A percentile compares a stretch with the other conserved stretches of the same genome.
Evolutionary conservation across 371 early-diverging fungal genomes (phyloP).

Genomic region (Phascolomyces articulosus): DNA sequence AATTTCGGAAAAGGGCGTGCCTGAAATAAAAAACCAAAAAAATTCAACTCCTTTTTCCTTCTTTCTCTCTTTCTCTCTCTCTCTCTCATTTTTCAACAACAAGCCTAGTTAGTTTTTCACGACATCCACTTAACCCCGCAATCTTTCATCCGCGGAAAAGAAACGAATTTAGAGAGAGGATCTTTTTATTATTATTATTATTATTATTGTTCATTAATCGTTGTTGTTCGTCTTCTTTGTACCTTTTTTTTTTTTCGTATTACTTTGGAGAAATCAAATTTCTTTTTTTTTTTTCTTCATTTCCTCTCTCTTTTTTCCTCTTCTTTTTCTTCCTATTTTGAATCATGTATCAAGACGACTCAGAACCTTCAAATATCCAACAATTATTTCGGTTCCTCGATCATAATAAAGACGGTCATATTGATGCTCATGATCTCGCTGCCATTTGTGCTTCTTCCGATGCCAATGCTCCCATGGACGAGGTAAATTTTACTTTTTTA

Average conservation of each 20-base stretch:
- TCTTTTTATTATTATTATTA: no score
- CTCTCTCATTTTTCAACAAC: no score
- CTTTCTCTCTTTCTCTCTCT: no score
- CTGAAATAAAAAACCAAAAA: no score
- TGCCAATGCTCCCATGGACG: slow-evolving; percentile 36
- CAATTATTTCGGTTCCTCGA: slow-evolving; percentile 59
- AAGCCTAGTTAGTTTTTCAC: no score
- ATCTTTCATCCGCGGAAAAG: no score
- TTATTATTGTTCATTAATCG: no score
- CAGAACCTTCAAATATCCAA: slow-evolving; percentile 45
- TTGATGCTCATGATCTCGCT: slow-evolving; percentile 56
- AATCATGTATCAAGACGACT: slow-evolving; percentile 20
- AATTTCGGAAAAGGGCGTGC: no score
- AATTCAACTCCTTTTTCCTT: no score
- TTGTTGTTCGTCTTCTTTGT: neutral
- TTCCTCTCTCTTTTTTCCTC: neutral
- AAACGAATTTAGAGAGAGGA: no score
- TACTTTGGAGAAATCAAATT: neutral
- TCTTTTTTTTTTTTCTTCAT: neutral
- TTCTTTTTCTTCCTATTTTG: neutral
- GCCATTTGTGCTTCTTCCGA: slow-evolving; percentile 42
- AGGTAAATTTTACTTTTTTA: slow-evolving; percentile 27
- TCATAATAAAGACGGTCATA: slow-evolving; percentile 61
- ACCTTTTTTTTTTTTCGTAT: neutral
- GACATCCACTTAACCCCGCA: no score